phyloP scores from a whole-genome alignment of 2,329 filamentous ascomycete species.

The Phaeosphaeriaceae sp. region DNA sequence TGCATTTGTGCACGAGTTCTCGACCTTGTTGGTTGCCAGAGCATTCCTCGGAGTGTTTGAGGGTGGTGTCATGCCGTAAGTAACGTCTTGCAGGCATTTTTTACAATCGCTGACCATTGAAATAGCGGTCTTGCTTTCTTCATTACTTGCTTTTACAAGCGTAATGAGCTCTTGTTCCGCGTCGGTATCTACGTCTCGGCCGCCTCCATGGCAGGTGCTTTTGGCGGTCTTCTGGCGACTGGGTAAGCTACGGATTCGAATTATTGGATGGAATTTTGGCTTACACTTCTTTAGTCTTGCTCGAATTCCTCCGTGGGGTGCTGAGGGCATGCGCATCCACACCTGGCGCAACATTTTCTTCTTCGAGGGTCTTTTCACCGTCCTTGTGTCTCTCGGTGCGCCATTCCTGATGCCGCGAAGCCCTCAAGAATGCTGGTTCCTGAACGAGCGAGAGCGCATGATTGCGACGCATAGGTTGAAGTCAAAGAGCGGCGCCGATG shows the following conservation, averaged over 20 bases:
- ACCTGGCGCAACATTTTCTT: conserved; percentile 64
- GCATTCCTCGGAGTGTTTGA: conserved; percentile 63
- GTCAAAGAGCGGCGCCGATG: conserved; percentile 56
- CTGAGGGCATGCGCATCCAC: conserved; percentile 52
- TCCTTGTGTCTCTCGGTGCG: conserved; percentile 56
- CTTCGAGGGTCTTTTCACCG: conserved; percentile 66
- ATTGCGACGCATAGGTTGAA: conserved; percentile 62
- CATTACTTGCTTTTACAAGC: conserved; percentile 64
- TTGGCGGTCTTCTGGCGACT: conserved; percentile 64
- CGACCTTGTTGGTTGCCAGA: conserved; percentile 56
- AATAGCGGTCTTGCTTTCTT: conserved; percentile 62
- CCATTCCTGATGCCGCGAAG: conserved; percentile 61
- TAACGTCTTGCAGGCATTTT: background rate
- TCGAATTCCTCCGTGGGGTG: conserved; percentile 61
- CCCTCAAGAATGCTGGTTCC: conserved; percentile 58
- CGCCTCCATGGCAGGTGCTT: conserved; percentile 63
- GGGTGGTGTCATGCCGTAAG: conserved; percentile 63
- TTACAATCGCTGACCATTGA: background rate
- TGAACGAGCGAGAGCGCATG: conserved; percentile 61
- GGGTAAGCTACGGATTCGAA: conserved; percentile 46
- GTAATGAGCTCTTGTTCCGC: conserved; percentile 63
- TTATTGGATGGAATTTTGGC: background rate
- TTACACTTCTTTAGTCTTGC: conserved; percentile 31
- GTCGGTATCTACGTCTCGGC: conserved; percentile 64
- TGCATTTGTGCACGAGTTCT: conserved; percentile 60